Evolutionary conservation across 2,329 filamentous ascomycete genomes (phyloP).

Genomic region (Fusarium xyrophilum): DNA sequence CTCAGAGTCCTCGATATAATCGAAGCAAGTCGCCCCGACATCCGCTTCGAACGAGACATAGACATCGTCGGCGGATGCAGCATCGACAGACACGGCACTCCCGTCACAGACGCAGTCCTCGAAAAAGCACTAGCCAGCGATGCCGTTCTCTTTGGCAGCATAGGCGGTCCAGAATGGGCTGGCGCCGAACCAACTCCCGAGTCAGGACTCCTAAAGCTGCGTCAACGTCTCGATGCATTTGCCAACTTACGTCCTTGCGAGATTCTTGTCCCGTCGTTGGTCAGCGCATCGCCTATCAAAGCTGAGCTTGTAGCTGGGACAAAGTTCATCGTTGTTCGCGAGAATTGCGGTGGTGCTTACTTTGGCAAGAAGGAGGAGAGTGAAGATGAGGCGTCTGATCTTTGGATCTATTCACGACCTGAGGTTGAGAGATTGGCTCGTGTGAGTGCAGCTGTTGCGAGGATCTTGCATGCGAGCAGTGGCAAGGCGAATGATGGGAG

Average conservation of each 20-base stretch:
- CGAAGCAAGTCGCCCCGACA: constrained; percentile 41
- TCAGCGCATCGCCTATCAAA: constrained; percentile 54
- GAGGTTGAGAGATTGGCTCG: constrained; percentile 57
- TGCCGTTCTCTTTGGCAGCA: constrained; percentile 56
- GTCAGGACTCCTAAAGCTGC: constrained; percentile 52
- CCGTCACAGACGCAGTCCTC: constrained; percentile 53
- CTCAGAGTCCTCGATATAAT: constrained; percentile 55
- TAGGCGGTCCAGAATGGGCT: constrained; percentile 58
- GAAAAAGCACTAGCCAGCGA: constrained; percentile 50
- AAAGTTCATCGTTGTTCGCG: constrained; percentile 57
- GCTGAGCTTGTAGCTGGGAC: constrained; percentile 52
- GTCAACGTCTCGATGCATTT: constrained; percentile 53
- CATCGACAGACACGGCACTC: constrained; percentile 53
- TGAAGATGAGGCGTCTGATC: constrained; percentile 53
- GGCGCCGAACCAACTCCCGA: constrained; percentile 51
- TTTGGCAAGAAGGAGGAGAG: constrained; percentile 57
- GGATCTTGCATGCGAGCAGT: constrained; percentile 40
- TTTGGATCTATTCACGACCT: constrained; percentile 53
- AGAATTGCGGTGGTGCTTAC: constrained; percentile 60
- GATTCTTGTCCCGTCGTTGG: constrained; percentile 51
- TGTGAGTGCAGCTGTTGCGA: constrained; percentile 54
- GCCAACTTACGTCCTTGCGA: constrained; percentile 59
- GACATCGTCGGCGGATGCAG: constrained; percentile 48
- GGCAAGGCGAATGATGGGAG: constrained; percentile 36
- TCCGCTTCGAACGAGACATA: constrained; percentile 42